These are phyloP conservation scores for Toxoplasma gondii DNA, from an alignment of 169 alveolate species.

Conservation along the genomic window DNA sequence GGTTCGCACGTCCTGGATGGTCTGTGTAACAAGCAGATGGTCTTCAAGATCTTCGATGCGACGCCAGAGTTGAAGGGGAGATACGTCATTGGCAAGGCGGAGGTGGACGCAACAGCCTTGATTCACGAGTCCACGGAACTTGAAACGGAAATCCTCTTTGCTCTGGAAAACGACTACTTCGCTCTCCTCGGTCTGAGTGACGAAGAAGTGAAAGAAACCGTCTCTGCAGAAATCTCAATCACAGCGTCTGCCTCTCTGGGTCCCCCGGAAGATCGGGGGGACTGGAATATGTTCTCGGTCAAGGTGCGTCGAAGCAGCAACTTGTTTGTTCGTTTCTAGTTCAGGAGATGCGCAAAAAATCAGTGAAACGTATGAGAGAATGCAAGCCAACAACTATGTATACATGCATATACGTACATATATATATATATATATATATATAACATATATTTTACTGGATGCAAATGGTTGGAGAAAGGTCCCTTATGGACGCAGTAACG, in stretches of 20 bases:
- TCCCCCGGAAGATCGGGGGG: constrained; percentile 47
- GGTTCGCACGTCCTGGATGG: constrained; percentile 8
- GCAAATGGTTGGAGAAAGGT: too few relatives aligned
- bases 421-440: too few relatives aligned
- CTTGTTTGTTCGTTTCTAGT: too few relatives aligned
- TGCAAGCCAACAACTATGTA: too few relatives aligned
- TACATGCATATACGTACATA: neutral
- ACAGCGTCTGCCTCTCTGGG: constrained; percentile 12
- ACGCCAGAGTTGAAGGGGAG: constrained; percentile 9
- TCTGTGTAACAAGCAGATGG: neutral
- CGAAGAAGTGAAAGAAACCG: neutral
- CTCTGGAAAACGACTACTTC: neutral
- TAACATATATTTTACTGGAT: too few relatives aligned
- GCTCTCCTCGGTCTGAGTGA: neutral
- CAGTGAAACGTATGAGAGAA: too few relatives aligned
- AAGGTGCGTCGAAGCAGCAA: neutral
- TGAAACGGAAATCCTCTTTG: neutral
- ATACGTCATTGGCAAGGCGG: neutral
- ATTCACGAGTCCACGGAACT: neutral
- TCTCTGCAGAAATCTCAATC: neutral
- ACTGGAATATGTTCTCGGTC: constrained; percentile 55
- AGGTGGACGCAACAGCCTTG: neutral
- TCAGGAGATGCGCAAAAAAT: too few relatives aligned
- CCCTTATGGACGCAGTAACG: too few relatives aligned
- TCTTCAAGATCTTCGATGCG: neutral